Base-by-base conservation (phyloP, 768 basidiomycete species). In the Auriscalpium vulgare region DNA sequence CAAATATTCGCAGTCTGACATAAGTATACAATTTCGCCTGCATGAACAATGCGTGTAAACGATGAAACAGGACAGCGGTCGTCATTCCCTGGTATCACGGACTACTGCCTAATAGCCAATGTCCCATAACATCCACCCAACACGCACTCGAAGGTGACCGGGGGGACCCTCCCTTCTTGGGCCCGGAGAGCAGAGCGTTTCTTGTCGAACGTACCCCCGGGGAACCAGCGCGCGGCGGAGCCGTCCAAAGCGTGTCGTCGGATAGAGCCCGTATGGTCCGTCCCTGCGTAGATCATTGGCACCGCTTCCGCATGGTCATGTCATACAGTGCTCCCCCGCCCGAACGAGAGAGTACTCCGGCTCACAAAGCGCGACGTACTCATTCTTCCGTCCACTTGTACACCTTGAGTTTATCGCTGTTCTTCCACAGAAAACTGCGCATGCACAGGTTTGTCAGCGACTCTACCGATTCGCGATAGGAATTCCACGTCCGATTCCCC, bases 161-260 rank as follows among this genome's bases (percentile, higher is more conserved):
- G n/a, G n/a, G n/a, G n/a, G 74, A 72, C 2, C 78, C 80, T 54
- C 72, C 74, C 47, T 70, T 72, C 0, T 71, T 65, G 0, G 77
- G 74, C n/a, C 62, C 65, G 21, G 38, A 9, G 78, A 74, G 66
- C 91, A 95, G 14, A 95, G 70, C 0, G 88, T 81, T 36, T 89
- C 87, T 99, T 98, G 38, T 79, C 83, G 68, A 94, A 97, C 1
- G 93, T 93, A n/a, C n/a, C n/a, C n/a, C n/a, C 1, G 85, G 87
- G 63, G n/a, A n/a, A n/a, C n/a, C 92, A 93, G 0, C 75, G 75
- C 2, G 91, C 89, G 1, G 91, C 91, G 0, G 91, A 88, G 8
- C 95, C 95, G 46, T 87, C 82, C 37, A 82, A 14, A 99, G 81
- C 0, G 85, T 78, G 2, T 85, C 82, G 64, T 95, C 91, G 37